These are phyloP conservation scores for Penicillium paneum DNA, from an alignment of 2,329 filamentous ascomycete species.

Conservation along the genomic window DNA sequence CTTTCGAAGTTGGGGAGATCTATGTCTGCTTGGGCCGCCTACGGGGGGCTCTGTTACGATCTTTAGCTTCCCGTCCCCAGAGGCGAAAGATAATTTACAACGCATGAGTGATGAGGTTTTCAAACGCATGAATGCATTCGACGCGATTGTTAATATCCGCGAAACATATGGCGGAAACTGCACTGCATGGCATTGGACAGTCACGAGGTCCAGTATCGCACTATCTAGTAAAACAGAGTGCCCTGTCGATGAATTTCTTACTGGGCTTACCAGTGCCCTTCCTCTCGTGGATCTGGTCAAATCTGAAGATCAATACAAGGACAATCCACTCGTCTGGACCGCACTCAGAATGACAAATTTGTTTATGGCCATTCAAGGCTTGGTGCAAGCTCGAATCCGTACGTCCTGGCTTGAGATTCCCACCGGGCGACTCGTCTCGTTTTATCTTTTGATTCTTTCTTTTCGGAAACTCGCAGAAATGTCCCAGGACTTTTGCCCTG, in stretches of 20 bases:
- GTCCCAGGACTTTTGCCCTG: slow-evolving; percentile 15
- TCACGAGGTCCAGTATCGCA: not conserved
- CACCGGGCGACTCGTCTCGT: slow-evolving; percentile 10
- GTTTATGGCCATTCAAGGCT: slow-evolving; percentile 15
- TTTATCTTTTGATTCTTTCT: slow-evolving; percentile 17
- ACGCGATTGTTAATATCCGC: slow-evolving; percentile 15
- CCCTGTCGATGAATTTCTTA: slow-evolving; percentile 1
- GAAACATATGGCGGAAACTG: slow-evolving; percentile 1
- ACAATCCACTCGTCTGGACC: slow-evolving; percentile 7
- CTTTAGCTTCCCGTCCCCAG: not conserved
- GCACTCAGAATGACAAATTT: slow-evolving; percentile 15
- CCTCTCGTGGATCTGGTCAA: slow-evolving; percentile 3
- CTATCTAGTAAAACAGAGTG: not conserved
- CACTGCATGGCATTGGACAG: slow-evolving; percentile 11
- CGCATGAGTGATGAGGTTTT: slow-evolving; percentile 5
- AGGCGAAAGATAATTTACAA: not conserved
- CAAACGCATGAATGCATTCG: not conserved
- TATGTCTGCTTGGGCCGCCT: slow-evolving; percentile 14
- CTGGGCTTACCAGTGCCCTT: slow-evolving; percentile 4
- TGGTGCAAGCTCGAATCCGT: slow-evolving; percentile 12
- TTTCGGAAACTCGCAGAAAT: slow-evolving; percentile 15
- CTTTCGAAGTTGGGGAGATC: slow-evolving; percentile 18
- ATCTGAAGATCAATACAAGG: not conserved
- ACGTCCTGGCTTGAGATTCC: slow-evolving; percentile 4
- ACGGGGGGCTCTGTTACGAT: not conserved